Conservation (phyloP, 352 stramenopile species). For the Phytophthora foliorum region DNA sequence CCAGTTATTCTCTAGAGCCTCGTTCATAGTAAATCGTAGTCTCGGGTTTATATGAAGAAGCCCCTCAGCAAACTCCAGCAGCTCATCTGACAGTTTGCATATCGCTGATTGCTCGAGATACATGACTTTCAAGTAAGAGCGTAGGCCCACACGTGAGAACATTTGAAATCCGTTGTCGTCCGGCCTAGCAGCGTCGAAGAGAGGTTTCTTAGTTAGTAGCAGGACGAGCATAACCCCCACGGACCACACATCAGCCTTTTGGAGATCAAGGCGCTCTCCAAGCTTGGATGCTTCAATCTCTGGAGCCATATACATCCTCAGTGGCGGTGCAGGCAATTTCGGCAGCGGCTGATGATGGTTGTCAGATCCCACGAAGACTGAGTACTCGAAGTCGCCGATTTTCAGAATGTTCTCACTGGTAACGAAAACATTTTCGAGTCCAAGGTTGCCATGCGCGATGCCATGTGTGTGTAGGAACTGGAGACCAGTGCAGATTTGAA, state of each 20-base stretch:
- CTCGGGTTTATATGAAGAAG: slow-evolving; percentile 88
- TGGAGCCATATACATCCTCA: slow-evolving; percentile 61
- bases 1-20: slow-evolving; percentile 80
- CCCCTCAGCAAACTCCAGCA: slow-evolving; percentile 85
- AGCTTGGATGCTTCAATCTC: slow-evolving; percentile 49
- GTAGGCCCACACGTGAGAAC: slow-evolving; percentile 55
- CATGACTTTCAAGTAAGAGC: slow-evolving; percentile 66
- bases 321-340: slow-evolving; percentile 36
- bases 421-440: slow-evolving; percentile 83
- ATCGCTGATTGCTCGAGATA: slow-evolving; percentile 72
- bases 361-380: slow-evolving; percentile 66
- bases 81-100: slow-evolving; percentile 61
- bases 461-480: slow-evolving; percentile 68
- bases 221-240: slow-evolving; percentile 68
- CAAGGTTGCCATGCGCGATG: slow-evolving; percentile 72
- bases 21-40: slow-evolving; percentile 73
- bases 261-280: slow-evolving; percentile 48
- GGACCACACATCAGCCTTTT: slow-evolving; percentile 71
- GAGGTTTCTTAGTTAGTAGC: slow-evolving; percentile 62
- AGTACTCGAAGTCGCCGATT: slow-evolving; percentile 73
- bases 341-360: slow-evolving; percentile 42
- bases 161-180: slow-evolving; percentile 70
- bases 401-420: slow-evolving; percentile 68
- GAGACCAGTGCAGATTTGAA: slow-evolving; percentile 88
- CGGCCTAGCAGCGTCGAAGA: slow-evolving; percentile 55